These are phyloP conservation scores for Trichoderma simmonsii DNA, from an alignment of 2,329 filamentous ascomycete species.

Conservation along the genomic window DNA sequence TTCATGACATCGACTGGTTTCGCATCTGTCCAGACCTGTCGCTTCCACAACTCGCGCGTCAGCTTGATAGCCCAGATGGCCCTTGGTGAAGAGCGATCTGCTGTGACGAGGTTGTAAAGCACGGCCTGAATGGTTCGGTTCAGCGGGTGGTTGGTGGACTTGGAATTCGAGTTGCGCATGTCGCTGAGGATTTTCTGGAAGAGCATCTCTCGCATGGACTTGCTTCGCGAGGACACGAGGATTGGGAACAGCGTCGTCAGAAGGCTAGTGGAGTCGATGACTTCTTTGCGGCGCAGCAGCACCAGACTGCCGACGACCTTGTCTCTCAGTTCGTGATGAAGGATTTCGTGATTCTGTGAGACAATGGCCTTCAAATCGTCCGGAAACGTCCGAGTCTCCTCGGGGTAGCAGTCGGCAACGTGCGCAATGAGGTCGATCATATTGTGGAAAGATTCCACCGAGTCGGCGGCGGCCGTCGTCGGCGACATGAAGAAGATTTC, in stretches of 20 bases:
- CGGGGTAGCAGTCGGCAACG: constrained; percentile 88
- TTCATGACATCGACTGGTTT: constrained; percentile 99
- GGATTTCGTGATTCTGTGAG: constrained; percentile 72
- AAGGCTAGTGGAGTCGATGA: constrained; percentile 79
- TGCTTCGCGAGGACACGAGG: constrained; percentile 86
- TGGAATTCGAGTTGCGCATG: constrained; percentile 81
- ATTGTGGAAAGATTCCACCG: constrained; percentile 81
- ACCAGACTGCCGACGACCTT: constrained; percentile 92
- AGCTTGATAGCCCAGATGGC: constrained; percentile 95
- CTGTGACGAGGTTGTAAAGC: constrained; percentile 85
- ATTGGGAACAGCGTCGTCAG: constrained; percentile 94
- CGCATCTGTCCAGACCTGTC: constrained; percentile 92
- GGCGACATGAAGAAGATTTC: constrained; percentile 90
- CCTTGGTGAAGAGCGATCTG: constrained; percentile 79
- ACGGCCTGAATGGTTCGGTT: constrained; percentile 93
- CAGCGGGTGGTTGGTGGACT: constrained; percentile 83
- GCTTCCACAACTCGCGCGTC: constrained; percentile 92
- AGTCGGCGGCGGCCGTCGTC: constrained; percentile 70
- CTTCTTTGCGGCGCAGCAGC: constrained; percentile 82
- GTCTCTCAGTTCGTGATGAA: constrained; percentile 83
- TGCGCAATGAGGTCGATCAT: constrained; percentile 92
- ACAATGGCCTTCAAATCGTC: constrained; percentile 79
- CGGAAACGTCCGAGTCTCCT: constrained; percentile 72
- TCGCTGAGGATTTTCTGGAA: constrained; percentile 89
- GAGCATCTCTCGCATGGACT: constrained; percentile 78